Conservation (phyloP, 1,284 basidiomycete genomes). For the Trichosporon inkin region DNA sequence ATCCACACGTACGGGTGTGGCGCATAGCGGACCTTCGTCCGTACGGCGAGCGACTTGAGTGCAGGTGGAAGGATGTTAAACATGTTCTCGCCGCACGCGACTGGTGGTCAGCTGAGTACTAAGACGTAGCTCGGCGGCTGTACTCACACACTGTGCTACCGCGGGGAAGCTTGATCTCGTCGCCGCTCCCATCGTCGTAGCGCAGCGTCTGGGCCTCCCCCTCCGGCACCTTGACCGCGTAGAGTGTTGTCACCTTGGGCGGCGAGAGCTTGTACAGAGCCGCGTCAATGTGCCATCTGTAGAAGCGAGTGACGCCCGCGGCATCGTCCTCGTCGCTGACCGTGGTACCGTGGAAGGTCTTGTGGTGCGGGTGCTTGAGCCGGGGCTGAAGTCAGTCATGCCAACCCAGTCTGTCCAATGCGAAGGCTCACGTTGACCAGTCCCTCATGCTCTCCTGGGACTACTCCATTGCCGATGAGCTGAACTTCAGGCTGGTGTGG, state of each 20-base stretch:
- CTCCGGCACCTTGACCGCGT: conserved; percentile 69
- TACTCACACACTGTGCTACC: conserved; percentile 78
- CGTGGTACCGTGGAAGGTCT: conserved; percentile 80
- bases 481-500: conserved; percentile 80
- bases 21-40: conserved; percentile 63
- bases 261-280: conserved; percentile 80
- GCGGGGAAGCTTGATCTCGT: conserved; percentile 73
- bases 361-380: conserved; percentile 74
- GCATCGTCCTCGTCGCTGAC: conserved; percentile 71
- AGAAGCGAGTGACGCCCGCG: conserved; percentile 74
- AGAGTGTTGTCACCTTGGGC: conserved; percentile 85
- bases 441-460: conserved; percentile 68
- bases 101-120: conserved; percentile 20
- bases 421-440: conserved; percentile 57
- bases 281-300: conserved; percentile 92
- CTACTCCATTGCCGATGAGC: conserved; percentile 71
- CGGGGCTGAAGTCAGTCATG: conserved; percentile 38
- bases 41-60: conserved; percentile 78
- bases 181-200: conserved; percentile 85
- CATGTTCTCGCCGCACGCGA: conserved; percentile 69
- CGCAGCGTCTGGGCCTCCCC: conserved; percentile 65
- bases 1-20: conserved; percentile 84
- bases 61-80: conserved; percentile 72
- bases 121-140: no score
- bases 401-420: neutral